Conservation (phyloP, 768 basidiomycete genomes). For the Leccinum rimulosum region DNA sequence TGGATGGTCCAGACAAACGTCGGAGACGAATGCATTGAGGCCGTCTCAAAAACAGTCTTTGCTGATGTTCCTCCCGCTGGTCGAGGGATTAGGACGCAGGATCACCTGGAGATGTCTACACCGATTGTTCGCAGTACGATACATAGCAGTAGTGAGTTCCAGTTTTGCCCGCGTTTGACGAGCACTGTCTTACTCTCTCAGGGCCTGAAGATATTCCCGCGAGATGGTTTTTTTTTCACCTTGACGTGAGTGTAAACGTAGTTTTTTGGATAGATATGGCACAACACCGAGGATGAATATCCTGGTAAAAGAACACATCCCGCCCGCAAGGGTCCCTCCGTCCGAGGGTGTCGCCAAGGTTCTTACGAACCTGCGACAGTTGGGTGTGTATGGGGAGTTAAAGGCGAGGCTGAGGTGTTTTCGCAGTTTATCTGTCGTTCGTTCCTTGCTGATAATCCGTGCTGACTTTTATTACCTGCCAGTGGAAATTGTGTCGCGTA, state of each 20-base stretch:
- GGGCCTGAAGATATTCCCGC: background rate
- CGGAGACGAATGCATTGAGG: slow-evolving; percentile 52
- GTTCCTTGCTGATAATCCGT: background rate
- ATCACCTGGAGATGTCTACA: slow-evolving; percentile 88
- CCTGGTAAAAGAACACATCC: slow-evolving; percentile 90
- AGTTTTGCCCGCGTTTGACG: background rate
- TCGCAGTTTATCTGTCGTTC: background rate
- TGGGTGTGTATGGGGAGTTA: slow-evolving; percentile 73
- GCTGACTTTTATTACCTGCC: slow-evolving; percentile 4
- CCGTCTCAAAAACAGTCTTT: slow-evolving; percentile 87
- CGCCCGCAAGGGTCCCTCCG: slow-evolving; percentile 41
- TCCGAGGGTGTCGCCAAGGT: slow-evolving; percentile 29
- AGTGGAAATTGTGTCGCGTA: background rate
- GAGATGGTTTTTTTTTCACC: background rate
- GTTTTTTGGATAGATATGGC: slow-evolving; percentile 5
- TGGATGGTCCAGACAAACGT: slow-evolving; percentile 89
- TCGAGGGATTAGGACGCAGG: slow-evolving; percentile 88
- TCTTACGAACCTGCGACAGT: slow-evolving; percentile 35
- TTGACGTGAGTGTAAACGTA: background rate
- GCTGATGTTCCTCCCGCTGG: slow-evolving; percentile 87
- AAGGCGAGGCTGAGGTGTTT: slow-evolving; percentile 86
- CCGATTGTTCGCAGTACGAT: slow-evolving; percentile 2
- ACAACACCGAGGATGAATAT: slow-evolving; percentile 66
- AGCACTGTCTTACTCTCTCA: slow-evolving; percentile 3
- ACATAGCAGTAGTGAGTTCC: slow-evolving; percentile 15